Evolutionary conservation across 176 grass and related monocot genomes (phyloP), one percentile per base, ranked within the genome.

Genomic region (Oryza rufipogon): DNA sequence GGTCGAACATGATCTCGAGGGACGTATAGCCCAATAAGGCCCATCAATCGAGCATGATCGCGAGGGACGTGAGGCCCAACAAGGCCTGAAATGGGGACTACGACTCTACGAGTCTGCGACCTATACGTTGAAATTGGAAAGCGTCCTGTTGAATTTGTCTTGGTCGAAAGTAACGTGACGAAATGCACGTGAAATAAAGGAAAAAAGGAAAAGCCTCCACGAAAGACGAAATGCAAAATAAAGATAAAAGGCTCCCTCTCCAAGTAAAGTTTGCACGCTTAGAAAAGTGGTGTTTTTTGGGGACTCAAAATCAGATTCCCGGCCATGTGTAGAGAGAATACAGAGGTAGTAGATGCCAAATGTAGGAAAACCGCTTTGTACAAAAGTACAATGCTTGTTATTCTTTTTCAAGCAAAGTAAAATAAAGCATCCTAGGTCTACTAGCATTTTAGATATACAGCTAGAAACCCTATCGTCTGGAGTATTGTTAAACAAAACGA

Each of bases 281-380:
- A 65, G 32, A 9, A 84, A 91, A 85, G 32, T 49, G 38, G 14
- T 16, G 23, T 32, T 74, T 84, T 90, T 87, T 13, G 28, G 63
- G 63, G 38, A 73, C 70, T 75, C 84, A 80, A 91, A 91, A 91
- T 66, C 70, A 52, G 80, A 90, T 80, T 79, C 84, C 71, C 80
- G 13, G 16, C 61, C 89, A 80, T 87, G 42, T 75, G 48, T 49
- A n/a, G 38, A 44, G 67, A 74, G 63, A 78, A 86, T 90, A 79
- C 5, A n/a, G 73, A 41, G n/a, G 56, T 58, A 58, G 54, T 71
- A 52, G 69, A 80, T 87, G 84, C 69, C 84, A 72, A 75, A 87
- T 69, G 47, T 61, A 51, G 51, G 75, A 71, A 84, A 84, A 87
- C 64, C 75, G 69, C 76, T 87, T 80, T 65, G 64, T 64, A 71